Evolutionary conservation across 2,329 filamentous ascomycete genomes (phyloP).

Genomic region (Aureobasidium sp.): DNA sequence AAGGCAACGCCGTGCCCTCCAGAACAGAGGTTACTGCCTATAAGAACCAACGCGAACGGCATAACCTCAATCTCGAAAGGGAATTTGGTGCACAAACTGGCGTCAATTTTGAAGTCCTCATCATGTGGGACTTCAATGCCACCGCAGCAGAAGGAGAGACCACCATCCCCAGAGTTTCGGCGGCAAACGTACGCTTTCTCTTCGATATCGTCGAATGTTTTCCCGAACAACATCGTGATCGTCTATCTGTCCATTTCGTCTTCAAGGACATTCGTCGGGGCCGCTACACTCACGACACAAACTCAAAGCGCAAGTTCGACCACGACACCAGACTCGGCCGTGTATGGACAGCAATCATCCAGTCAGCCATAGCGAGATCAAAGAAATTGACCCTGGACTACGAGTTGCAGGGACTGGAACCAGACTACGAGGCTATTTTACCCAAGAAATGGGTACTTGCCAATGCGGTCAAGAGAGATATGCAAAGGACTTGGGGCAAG

Average conservation of each 20-base stretch:
- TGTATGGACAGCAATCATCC: neutral
- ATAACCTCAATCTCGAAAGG: neutral
- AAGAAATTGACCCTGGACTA: neutral
- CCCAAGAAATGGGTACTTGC: neutral
- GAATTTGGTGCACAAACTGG: neutral
- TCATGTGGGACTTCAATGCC: slow-evolving; percentile 1
- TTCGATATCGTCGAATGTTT: neutral
- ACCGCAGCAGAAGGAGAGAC: neutral
- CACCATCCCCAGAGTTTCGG: neutral
- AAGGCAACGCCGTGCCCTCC: neutral
- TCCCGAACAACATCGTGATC: neutral
- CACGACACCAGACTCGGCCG: neutral
- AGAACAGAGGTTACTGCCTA: neutral
- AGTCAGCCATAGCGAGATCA: neutral
- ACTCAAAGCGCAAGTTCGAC: neutral
- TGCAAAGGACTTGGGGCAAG: neutral
- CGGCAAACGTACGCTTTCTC: neutral
- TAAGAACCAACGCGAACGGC: neutral
- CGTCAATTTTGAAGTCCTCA: neutral
- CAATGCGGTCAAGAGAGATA: neutral
- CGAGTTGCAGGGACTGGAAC: neutral
- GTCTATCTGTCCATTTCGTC: neutral
- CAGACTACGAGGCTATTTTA: neutral
- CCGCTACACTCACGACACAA: neutral
- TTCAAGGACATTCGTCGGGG: neutral